Conservation (phyloP, 192 early-diverging fungal genomes). For the Rhizophlyctis rosea region DNA sequence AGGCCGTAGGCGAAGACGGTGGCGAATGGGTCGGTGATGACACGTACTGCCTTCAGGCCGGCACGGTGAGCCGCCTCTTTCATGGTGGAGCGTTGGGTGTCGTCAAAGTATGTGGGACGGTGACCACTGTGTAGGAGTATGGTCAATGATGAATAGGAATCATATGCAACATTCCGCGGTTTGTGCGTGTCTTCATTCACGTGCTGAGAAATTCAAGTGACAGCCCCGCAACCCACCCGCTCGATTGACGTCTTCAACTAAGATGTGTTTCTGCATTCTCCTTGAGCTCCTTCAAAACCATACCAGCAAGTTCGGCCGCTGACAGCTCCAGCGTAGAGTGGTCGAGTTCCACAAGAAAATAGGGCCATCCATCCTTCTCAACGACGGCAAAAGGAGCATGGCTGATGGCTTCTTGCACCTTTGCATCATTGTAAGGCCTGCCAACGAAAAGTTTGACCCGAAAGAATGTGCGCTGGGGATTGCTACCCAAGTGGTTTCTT, state of each 20-base stretch:
- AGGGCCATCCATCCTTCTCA: slow-evolving; percentile 89
- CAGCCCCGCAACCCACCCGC: slow-evolving; percentile 50
- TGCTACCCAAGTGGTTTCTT: slow-evolving; percentile 96
- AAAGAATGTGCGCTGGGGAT: slow-evolving; percentile 97
- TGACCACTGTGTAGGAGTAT: slow-evolving; percentile 63
- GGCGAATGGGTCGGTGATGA: slow-evolving; percentile 95
- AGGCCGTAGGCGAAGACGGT: slow-evolving; percentile 90
- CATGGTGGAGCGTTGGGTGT: slow-evolving; percentile 92
- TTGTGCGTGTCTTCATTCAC: too few relatives aligned
- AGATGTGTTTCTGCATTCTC: slow-evolving; percentile 83
- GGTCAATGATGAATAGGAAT: not conserved
- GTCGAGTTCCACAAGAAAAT: slow-evolving; percentile 92
- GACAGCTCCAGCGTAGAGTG: slow-evolving; percentile 96
- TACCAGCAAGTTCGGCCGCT: slow-evolving; percentile 92
- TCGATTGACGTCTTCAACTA: slow-evolving; percentile 78
- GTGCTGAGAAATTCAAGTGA: too few relatives aligned
- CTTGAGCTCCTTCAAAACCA: slow-evolving; percentile 96
- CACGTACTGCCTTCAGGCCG: slow-evolving; percentile 83
- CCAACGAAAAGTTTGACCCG: slow-evolving; percentile 96
- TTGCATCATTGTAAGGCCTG: slow-evolving; percentile 81
- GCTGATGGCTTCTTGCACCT: slow-evolving; percentile 87
- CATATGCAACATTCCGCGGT: not conserved
- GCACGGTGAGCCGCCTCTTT: slow-evolving; percentile 91
- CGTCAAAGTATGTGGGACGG: slow-evolving; percentile 99
- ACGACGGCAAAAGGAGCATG: slow-evolving; percentile 93